Conservation (phyloP, 371 early-diverging fungal species). For the Circinella minor region DNA sequence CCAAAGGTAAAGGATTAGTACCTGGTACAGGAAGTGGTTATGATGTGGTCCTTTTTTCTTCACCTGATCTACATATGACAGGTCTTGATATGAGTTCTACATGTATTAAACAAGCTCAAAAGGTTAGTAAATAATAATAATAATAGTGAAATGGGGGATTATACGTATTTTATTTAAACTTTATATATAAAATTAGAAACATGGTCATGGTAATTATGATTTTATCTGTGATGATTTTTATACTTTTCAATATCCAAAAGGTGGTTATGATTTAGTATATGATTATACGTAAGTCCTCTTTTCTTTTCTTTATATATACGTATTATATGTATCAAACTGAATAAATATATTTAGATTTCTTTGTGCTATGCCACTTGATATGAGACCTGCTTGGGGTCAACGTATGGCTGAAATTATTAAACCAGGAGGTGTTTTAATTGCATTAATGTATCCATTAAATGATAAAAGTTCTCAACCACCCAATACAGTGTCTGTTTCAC, state of each 20-base stretch:
- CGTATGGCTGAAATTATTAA: constrained; percentile 72
- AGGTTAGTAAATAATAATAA: constrained; percentile 29
- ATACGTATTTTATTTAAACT: background rate
- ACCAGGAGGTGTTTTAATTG: constrained; percentile 79
- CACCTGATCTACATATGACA: constrained; percentile 55
- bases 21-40: constrained; percentile 87
- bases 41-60: constrained; percentile 76
- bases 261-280: constrained; percentile 73
- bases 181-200: background rate
- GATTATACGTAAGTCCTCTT: constrained; percentile 75
- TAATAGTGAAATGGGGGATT: background rate
- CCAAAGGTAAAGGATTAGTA: constrained; percentile 67
- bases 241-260: constrained; percentile 57
- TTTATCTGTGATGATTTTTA: constrained; percentile 79
- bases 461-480: constrained; percentile 23
- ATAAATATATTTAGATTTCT: too few relatives aligned
- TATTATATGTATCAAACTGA: too few relatives aligned
- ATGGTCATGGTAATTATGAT: constrained; percentile 34
- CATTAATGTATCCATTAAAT: constrained; percentile 82
- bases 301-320: too few relatives aligned
- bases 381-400: constrained; percentile 73
- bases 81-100: constrained; percentile 78
- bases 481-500: background rate
- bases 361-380: constrained; percentile 78
- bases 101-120: constrained; percentile 56